Conservation (phyloP, 257 asterid species). For the Lithospermum erythrorhizon region DNA sequence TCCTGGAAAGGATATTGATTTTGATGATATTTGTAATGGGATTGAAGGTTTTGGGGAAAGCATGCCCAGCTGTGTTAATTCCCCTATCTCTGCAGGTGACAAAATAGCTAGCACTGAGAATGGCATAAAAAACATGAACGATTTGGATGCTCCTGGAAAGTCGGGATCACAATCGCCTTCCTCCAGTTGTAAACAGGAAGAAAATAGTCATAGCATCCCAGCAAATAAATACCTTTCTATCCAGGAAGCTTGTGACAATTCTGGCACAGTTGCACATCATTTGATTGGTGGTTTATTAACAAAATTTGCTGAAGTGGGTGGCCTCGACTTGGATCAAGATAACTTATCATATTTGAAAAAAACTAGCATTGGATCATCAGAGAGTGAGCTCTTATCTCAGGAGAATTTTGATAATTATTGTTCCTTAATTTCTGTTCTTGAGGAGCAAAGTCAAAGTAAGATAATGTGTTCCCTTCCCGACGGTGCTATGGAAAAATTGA, state of each 20-base stretch:
- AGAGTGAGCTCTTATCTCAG: background rate
- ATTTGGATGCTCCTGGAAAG: conserved; percentile 12
- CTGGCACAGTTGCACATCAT: conserved; percentile 49
- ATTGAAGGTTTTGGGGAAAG: conserved; percentile 64
- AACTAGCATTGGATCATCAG: background rate
- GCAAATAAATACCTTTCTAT: conserved; percentile 52
- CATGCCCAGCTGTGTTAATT: conserved; percentile 15
- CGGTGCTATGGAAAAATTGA: background rate
- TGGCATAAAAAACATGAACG: conserved; percentile 9
- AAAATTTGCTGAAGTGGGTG: conserved; percentile 35
- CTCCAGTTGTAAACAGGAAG: conserved; percentile 16
- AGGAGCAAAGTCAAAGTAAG: background rate
- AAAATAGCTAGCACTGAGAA: conserved; percentile 12
- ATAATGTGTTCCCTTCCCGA: background rate
- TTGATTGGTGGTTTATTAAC: conserved; percentile 47
- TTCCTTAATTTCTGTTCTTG: background rate
- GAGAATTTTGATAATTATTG: background rate
- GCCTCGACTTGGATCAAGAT: conserved; percentile 23
- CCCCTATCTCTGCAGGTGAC: conserved; percentile 18
- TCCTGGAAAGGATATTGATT: conserved; percentile 15
- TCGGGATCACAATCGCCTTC: conserved; percentile 11
- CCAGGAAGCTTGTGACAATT: conserved; percentile 77
- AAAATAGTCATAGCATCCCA: conserved; percentile 16
- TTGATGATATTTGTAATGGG: conserved; percentile 17
- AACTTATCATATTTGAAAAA: conserved; percentile 42